Conservation (phyloP, 139 green algal species). For the Zygnema circumcarinatum region DNA sequence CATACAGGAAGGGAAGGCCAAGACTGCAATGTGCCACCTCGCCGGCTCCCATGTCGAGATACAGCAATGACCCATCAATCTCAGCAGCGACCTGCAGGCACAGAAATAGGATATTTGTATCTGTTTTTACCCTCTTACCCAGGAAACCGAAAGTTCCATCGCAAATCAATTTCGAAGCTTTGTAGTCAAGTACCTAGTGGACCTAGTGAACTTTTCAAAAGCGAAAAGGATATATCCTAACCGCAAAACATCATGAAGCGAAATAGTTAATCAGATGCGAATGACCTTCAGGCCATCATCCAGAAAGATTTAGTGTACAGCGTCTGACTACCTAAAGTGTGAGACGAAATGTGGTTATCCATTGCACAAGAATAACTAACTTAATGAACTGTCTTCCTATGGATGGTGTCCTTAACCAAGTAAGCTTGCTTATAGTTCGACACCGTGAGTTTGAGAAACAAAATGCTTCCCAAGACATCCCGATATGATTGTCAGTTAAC, state of each 20-base stretch:
- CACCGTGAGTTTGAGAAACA: too few species aligned
- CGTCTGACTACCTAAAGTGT: too few species aligned
- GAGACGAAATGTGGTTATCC: too few species aligned
- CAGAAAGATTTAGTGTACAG: too few species aligned
- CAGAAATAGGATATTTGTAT: neutral
- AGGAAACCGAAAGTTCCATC: neutral
- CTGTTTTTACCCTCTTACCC: too few species aligned
- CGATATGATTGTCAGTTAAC: too few species aligned
- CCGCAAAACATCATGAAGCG: too few species aligned
- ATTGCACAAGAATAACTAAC: too few species aligned
- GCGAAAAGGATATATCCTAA: neutral
- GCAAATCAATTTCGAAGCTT: neutral
- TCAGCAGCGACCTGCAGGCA: slow-evolving; percentile 19
- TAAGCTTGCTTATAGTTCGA: too few species aligned
- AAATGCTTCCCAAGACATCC: too few species aligned
- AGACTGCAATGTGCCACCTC: slow-evolving; percentile 43
- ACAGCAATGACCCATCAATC: slow-evolving; percentile 30
- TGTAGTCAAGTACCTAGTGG: neutral
- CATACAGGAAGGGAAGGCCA: slow-evolving; percentile 41
- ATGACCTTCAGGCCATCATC: neutral
- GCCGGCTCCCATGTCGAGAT: slow-evolving; percentile 30
- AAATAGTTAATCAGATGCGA: neutral
- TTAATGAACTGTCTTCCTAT: too few species aligned
- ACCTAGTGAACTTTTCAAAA: neutral
- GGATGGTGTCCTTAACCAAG: too few species aligned